Evolutionary conservation across 257 asterid species (phyloP).

Genomic region (Solanum megistacrolobum): DNA sequence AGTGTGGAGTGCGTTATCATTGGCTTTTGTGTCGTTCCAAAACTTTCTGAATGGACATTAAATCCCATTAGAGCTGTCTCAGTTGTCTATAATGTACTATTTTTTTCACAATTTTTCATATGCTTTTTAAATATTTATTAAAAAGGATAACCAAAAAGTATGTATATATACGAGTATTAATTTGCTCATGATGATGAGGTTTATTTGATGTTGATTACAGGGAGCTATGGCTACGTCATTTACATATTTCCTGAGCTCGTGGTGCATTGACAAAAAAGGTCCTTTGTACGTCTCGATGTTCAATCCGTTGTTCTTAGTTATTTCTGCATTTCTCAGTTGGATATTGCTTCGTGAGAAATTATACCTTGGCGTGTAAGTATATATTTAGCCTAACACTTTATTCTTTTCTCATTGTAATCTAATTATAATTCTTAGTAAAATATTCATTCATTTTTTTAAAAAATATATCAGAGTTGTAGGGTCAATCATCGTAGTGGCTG

Average conservation of each 20-base stretch:
- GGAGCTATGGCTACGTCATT: background rate
- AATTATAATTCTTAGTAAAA: background rate
- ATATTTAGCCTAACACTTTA: background rate
- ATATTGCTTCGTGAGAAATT: slow-evolving; percentile 56
- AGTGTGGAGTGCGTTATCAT: slow-evolving; percentile 55
- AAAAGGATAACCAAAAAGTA: background rate
- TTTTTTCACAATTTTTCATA: background rate
- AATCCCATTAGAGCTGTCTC: slow-evolving; percentile 51
- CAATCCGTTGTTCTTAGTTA: slow-evolving; percentile 69
- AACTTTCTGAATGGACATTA: slow-evolving; percentile 58
- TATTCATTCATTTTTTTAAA: background rate
- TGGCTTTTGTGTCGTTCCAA: slow-evolving; percentile 41
- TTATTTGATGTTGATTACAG: background rate
- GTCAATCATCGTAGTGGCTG: slow-evolving; percentile 49
- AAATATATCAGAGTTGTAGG: slow-evolving; percentile 44
- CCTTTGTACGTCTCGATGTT: slow-evolving; percentile 28
- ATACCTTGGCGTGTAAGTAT: slow-evolving; percentile 53
- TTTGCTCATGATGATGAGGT: background rate
- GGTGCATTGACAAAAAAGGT: background rate
- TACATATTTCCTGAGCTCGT: background rate
- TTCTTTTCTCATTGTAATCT: background rate
- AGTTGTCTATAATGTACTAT: slow-evolving; percentile 38
- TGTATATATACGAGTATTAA: background rate
- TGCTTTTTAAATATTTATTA: background rate
- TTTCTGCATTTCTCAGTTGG: slow-evolving; percentile 84